These are phyloP conservation scores for Thinopyrum elongatum DNA, from an alignment of 176 grass and related monocot species.

Conservation along the genomic window DNA sequence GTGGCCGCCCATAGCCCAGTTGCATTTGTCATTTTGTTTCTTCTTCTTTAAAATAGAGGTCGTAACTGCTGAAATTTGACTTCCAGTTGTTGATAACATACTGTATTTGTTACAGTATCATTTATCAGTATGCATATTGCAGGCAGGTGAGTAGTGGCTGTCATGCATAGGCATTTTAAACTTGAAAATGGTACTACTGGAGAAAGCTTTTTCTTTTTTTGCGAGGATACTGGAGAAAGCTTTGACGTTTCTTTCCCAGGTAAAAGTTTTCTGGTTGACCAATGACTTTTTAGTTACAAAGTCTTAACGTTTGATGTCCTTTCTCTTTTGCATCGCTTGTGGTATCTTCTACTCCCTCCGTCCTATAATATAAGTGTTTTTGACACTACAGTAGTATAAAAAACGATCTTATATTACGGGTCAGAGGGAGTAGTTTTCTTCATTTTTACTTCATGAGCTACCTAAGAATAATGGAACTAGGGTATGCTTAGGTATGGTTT, in stretches of 20 bases:
- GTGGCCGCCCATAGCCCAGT: conserved; percentile 20
- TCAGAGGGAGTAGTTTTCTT: background rate
- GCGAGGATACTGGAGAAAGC: background rate
- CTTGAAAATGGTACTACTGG: background rate
- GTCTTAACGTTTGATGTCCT: background rate
- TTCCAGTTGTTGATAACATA: conserved; percentile 19
- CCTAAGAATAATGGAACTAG: background rate
- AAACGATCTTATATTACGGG: too few relatives aligned
- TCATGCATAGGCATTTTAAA: background rate
- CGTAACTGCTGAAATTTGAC: background rate
- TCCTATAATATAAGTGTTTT: too few relatives aligned
- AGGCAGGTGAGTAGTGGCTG: background rate
- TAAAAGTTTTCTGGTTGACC: background rate
- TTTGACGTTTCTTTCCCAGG: background rate
- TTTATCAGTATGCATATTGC: background rate
- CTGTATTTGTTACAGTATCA: background rate
- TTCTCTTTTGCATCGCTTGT: background rate
- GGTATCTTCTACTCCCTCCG: background rate
- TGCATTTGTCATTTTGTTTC: conserved; percentile 14
- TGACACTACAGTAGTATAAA: too few relatives aligned
- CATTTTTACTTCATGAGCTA: background rate
- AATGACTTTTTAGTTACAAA: background rate
- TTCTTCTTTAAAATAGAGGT: background rate
- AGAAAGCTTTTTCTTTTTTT: background rate
- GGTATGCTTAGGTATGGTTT: too few relatives aligned